Base-by-base conservation (phyloP, 352 stramenopile species). In the Pythium sukuiense region DNA sequence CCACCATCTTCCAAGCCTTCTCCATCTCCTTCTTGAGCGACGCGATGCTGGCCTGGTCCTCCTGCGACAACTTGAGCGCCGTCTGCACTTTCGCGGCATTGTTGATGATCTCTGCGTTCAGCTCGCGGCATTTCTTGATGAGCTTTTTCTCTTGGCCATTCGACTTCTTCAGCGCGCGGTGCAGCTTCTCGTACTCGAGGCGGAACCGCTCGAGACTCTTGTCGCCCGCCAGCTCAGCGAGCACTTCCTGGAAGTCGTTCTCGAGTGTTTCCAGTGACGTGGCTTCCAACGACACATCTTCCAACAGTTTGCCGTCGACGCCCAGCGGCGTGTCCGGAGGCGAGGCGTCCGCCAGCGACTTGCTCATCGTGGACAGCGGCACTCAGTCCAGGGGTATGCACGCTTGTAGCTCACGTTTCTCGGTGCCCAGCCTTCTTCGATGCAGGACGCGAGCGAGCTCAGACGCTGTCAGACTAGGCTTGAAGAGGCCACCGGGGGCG, bases 11-110 rank as follows among this genome's bases (percentile, higher is more conserved):
- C 87, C 86, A 96, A n/a, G 91, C 85, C 69, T 96, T 98, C 58
- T 98, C 93, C 74, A 99, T 98, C 78, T 99, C 95, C 62, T 98
- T 98, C 71, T 97, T 96, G 50, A 99, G 82, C 55, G 85, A 92
- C 27, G 80, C 77, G 70, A 98, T 98, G 60, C 91, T 98, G 37
- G 83, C 85, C 55, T 98, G 87, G 68, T 98, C 91, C 72, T 98
- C 92, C 77, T 98, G 91, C 48, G 91, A 93, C 49, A 98, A 81
- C 73, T 98, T 98, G 33, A 98, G 79, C 20, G 95, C 95, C 24
- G 90, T 98, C 70, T 98, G 91, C 48, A 98, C 92, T 67, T 98
- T 98, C 35, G 93, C 90, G 26, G 92, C 93, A 71, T 98, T 98
- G 78, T 97, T 98, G 57, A 98, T 93, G 61, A 98, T 98, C 76